Conservation (phyloP, 2,329 filamentous ascomycete genomes). For the Phyllosticta citribraziliensis region DNA sequence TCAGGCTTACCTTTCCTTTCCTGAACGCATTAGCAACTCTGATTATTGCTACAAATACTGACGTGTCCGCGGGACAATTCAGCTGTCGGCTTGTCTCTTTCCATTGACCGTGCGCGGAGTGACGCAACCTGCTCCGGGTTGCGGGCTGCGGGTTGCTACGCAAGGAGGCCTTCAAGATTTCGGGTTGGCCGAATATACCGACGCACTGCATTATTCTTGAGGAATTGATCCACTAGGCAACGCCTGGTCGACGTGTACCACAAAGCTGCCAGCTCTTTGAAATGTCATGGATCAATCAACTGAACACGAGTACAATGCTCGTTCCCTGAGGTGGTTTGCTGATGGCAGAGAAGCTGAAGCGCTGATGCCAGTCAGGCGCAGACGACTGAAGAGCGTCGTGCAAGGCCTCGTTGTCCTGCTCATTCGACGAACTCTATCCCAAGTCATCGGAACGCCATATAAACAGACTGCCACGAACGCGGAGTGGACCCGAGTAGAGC, state of each 20-base stretch:
- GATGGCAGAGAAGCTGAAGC: neutral
- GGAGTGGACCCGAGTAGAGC: too few relatives aligned
- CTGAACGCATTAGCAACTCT: neutral
- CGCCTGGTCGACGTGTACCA: neutral
- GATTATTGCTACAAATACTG: neutral
- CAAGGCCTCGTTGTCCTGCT: neutral
- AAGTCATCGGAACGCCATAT: too few relatives aligned
- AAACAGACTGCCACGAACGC: too few relatives aligned
- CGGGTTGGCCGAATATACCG: neutral
- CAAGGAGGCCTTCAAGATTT: neutral
- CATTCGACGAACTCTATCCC: neutral
- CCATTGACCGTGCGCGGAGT: neutral
- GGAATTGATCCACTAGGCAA: neutral
- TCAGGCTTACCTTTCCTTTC: neutral
- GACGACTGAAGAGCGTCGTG: neutral
- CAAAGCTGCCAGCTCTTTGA: neutral
- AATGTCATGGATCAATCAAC: neutral
- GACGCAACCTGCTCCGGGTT: neutral
- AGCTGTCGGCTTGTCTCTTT: neutral
- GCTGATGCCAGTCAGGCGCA: neutral
- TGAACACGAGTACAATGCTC: neutral
- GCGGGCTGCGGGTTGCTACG: neutral
- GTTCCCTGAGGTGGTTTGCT: neutral
- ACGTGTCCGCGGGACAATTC: neutral
- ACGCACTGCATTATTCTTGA: neutral